A percentile compares a stretch with the other conserved stretches of the same genome.
Conservation (phyloP, 2,329 filamentous ascomycete genomes). For the Phialemoniopsis sp. region DNA sequence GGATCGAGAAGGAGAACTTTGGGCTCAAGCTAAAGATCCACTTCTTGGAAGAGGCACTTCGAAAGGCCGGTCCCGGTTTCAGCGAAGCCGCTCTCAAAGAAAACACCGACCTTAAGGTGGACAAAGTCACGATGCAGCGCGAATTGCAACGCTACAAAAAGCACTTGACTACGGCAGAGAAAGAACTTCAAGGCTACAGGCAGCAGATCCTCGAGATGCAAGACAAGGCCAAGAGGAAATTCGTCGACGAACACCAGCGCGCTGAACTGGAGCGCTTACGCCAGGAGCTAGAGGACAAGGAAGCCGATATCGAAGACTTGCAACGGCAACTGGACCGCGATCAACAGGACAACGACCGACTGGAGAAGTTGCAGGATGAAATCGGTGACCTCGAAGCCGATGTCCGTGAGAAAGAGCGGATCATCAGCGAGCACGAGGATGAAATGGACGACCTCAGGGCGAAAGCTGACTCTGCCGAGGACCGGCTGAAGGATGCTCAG, state of each 20-base stretch:
- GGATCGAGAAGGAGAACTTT: constrained; percentile 98
- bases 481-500: constrained; percentile 53
- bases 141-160: constrained; percentile 87
- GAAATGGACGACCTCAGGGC: constrained; percentile 50
- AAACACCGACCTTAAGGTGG: constrained; percentile 93
- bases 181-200: constrained; percentile 79
- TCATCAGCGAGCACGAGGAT: constrained; percentile 71
- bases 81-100: constrained; percentile 87
- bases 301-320: constrained; percentile 57
- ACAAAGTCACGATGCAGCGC: constrained; percentile 82
- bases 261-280: constrained; percentile 56
- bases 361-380: constrained; percentile 67
- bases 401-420: constrained; percentile 69
- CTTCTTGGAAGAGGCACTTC: constrained; percentile 86
- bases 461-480: constrained; percentile 43
- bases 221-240: constrained; percentile 73
- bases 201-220: constrained; percentile 79
- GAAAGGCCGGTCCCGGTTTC: constrained; percentile 83
- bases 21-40: constrained; percentile 95
- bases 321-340: constrained; percentile 54
- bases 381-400: constrained; percentile 74
- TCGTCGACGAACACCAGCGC: constrained; percentile 66
- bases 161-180: constrained; percentile 75
- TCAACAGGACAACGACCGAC: constrained; percentile 51
- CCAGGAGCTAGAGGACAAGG: constrained; percentile 51